A percentile compares a stretch with the other conserved stretches of the same genome.
These are phyloP conservation scores for Kurtzmaniella quercitrusa DNA, from an alignment of 1,139 yeast species.

Conservation along the genomic window DNA sequence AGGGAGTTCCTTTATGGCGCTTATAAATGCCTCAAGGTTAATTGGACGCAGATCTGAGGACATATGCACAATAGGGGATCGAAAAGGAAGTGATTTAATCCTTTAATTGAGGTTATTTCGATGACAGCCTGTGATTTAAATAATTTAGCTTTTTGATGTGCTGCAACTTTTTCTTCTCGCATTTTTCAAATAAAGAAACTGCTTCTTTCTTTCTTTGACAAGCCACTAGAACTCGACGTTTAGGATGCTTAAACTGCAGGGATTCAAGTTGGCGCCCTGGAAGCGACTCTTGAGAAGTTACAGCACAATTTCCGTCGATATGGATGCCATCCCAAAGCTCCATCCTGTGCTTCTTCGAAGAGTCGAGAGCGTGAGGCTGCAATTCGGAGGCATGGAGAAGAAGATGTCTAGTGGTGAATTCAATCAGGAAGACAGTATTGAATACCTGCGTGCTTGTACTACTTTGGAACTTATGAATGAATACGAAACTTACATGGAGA, in stretches of 20 bases:
- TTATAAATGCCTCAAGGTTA: conserved; percentile 21
- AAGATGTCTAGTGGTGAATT: conserved; percentile 45
- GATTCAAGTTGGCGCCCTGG: background rate
- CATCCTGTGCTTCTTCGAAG: conserved; percentile 63
- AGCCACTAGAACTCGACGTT: background rate
- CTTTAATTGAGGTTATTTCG: no score
- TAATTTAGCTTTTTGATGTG: conserved; percentile 8
- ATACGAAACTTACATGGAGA: conserved; percentile 38
- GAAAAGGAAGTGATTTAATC: no score
- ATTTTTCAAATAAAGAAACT: background rate
- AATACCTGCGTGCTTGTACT: conserved; percentile 51
- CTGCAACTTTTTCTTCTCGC: background rate
- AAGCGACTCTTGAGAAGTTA: background rate
- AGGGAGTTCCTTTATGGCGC: conserved; percentile 32
- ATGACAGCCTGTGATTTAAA: conserved; percentile 7
- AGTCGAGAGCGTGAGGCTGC: conserved; percentile 51
- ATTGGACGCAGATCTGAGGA: conserved; percentile 19
- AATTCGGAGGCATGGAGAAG: conserved; percentile 46
- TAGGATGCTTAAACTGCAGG: background rate
- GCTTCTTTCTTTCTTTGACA: no score
- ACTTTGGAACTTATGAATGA: conserved; percentile 50
- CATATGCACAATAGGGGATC: background rate
- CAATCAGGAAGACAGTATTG: conserved; percentile 53
- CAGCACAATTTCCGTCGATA: background rate
- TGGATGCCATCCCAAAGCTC: conserved; percentile 15